Evolutionary conservation across 164 flowering plant genomes (phyloP).

Genomic region (Malania oleifera): DNA sequence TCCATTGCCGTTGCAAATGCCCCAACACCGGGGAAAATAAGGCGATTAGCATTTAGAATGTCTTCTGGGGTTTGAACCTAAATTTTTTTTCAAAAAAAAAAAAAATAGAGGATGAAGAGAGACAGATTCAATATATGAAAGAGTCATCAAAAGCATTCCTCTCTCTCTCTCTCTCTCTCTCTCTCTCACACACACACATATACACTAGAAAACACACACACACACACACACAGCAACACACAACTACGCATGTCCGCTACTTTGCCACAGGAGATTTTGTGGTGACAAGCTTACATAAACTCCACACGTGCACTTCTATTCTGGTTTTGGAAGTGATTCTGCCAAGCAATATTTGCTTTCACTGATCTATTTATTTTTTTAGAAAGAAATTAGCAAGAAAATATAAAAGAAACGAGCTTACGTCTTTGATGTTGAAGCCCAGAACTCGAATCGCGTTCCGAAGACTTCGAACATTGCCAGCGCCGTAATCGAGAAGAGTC

Average conservation of each 20-base stretch:
- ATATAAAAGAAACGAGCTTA: conserved; percentile 19
- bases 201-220: too few relatives aligned
- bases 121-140: too few relatives aligned
- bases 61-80: conserved; percentile 87
- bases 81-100: not conserved
- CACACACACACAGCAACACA: too few relatives aligned
- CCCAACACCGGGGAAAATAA: conserved; percentile 96
- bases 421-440: conserved; percentile 81
- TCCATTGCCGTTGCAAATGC: conserved; percentile 96
- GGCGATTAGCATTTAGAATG: conserved; percentile 73
- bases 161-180: too few relatives aligned
- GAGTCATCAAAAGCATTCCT: too few relatives aligned
- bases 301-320: too few relatives aligned
- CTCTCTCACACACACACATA: too few relatives aligned
- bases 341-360: too few relatives aligned
- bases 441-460: conserved; percentile 72
- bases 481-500: conserved; percentile 86
- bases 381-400: conserved; percentile 1
- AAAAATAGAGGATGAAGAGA: not conserved
- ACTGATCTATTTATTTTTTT: not conserved
- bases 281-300: too few relatives aligned
- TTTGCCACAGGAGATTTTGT: too few relatives aligned
- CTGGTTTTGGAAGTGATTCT: too few relatives aligned
- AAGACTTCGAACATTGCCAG: conserved; percentile 85
- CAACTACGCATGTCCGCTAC: too few relatives aligned